phyloP scores from a whole-genome alignment of 2,329 filamentous ascomycete species.

The Epichloe bromicola region DNA sequence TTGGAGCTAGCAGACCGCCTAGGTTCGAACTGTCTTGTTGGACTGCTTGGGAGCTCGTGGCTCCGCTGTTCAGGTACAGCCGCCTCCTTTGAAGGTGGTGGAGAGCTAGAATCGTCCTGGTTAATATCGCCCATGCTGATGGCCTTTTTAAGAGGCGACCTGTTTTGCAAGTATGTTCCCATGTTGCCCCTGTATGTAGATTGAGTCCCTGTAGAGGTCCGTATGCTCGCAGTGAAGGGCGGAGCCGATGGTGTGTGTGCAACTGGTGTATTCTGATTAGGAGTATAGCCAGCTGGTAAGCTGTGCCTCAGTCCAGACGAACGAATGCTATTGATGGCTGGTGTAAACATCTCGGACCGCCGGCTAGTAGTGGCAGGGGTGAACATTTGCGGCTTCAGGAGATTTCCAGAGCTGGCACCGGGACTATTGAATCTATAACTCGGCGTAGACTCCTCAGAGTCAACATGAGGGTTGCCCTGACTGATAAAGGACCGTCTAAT shows the following conservation, averaged over 20 bases:
- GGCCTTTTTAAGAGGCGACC: conserved; percentile 79
- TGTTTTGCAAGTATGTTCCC: conserved; percentile 66
- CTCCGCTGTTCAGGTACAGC: conserved; percentile 41
- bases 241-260: conserved; percentile 13
- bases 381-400: conserved; percentile 22
- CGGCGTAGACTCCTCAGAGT: conserved; percentile 42
- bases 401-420: conserved; percentile 13
- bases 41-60: conserved; percentile 25
- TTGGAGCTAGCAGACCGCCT: conserved; percentile 15
- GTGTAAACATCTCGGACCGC: conserved; percentile 21
- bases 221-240: conserved; percentile 9
- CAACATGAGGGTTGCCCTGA: conserved; percentile 69
- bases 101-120: conserved; percentile 28
- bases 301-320: conserved; percentile 19
- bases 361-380: conserved; percentile 3
- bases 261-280: background rate
- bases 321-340: conserved; percentile 15
- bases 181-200: conserved; percentile 54
- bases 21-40: conserved; percentile 24
- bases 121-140: conserved; percentile 47
- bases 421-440: conserved; percentile 10
- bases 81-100: conserved; percentile 49
- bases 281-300: conserved; percentile 19
- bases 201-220: conserved; percentile 13
- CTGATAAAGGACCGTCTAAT: conserved; percentile 68